phyloP scores from a whole-genome alignment of 345 rosid genomes.

The Diplotaxis tenuifolia region DNA sequence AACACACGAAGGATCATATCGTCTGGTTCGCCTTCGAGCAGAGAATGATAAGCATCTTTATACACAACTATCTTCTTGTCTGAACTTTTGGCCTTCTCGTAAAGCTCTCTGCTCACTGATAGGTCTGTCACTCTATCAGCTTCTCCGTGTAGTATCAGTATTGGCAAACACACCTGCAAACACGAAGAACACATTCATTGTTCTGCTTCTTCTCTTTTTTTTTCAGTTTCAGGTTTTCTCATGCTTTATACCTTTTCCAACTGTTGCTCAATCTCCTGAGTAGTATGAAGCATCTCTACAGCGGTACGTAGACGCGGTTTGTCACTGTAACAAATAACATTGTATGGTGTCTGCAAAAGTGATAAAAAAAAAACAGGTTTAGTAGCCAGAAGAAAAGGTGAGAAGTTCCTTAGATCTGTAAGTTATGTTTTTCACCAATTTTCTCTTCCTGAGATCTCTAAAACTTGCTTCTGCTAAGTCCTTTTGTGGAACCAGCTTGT shows the following conservation, averaged over 20 bases:
- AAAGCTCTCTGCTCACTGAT: conserved; percentile 76
- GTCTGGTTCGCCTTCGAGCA: conserved; percentile 92
- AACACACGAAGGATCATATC: conserved; percentile 65
- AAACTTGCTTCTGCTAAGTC: conserved; percentile 80
- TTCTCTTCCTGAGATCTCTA: conserved; percentile 61
- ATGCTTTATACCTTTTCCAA: conserved; percentile 49
- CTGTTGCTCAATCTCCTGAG: conserved; percentile 68
- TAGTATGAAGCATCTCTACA: conserved; percentile 68
- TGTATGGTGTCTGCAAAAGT: conserved; percentile 59
- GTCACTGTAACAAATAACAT: conserved; percentile 69
- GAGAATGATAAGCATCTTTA: conserved; percentile 65
- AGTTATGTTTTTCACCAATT: conserved; percentile 44
- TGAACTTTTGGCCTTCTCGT: conserved; percentile 67
- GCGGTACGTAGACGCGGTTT: conserved; percentile 81
- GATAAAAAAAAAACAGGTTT: not conserved
- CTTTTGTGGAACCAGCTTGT: conserved; percentile 85
- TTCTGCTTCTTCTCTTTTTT: not conserved
- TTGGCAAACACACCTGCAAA: conserved; percentile 71
- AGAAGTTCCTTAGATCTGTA: not conserved
- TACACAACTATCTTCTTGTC: conserved; percentile 77
- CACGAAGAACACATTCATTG: not conserved
- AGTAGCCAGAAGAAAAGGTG: not conserved
- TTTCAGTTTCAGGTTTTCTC: not conserved
- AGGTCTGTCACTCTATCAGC: conserved; percentile 83
- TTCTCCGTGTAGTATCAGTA: conserved; percentile 85